These are phyloP conservation scores for Polyrhizophydium stewartii DNA, from an alignment of 371 early-diverging fungal genomes.

Conservation along the genomic window DNA sequence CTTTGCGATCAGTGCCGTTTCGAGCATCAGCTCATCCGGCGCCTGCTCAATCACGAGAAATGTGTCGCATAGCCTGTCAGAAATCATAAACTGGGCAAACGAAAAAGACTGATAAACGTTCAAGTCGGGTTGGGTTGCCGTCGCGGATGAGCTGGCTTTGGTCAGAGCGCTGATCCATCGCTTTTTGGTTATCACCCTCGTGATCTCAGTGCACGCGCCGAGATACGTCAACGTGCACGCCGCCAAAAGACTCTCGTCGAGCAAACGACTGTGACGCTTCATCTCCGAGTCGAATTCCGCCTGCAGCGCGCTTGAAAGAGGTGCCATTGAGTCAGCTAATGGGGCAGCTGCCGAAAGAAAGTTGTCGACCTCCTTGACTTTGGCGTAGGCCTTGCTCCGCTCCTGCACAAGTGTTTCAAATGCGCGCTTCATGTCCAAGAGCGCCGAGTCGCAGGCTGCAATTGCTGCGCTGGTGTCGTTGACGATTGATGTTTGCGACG, in stretches of 20 bases:
- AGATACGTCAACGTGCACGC: not conserved
- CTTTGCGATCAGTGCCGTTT: slow-evolving; percentile 9
- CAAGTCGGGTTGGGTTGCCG: too few species aligned
- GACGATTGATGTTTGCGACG: not conserved
- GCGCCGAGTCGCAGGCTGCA: slow-evolving; percentile 3
- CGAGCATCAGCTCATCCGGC: slow-evolving; percentile 6
- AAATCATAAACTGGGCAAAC: slow-evolving; percentile 4
- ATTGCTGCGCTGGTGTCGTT: not conserved
- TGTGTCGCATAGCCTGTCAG: slow-evolving; percentile 2
- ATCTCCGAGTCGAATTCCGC: not conserved
- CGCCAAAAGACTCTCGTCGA: not conserved
- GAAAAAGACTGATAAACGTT: too few species aligned
- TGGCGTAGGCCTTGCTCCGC: not conserved
- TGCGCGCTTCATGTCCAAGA: slow-evolving; percentile 4
- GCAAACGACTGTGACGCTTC: not conserved
- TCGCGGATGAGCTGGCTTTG: too few species aligned
- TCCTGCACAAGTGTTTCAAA: slow-evolving; percentile 7
- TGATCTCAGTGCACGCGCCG: not conserved
- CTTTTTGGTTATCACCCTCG: too few species aligned
- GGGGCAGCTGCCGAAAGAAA: not conserved
- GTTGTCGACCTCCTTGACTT: slow-evolving; percentile 7
- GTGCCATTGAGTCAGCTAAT: not conserved
- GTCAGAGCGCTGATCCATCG: too few species aligned
- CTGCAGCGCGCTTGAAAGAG: too few species aligned
- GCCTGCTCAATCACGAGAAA: slow-evolving; percentile 4